phyloP scores from a whole-genome alignment of 2,329 filamentous ascomycete species.

The Saccharata proteae region DNA sequence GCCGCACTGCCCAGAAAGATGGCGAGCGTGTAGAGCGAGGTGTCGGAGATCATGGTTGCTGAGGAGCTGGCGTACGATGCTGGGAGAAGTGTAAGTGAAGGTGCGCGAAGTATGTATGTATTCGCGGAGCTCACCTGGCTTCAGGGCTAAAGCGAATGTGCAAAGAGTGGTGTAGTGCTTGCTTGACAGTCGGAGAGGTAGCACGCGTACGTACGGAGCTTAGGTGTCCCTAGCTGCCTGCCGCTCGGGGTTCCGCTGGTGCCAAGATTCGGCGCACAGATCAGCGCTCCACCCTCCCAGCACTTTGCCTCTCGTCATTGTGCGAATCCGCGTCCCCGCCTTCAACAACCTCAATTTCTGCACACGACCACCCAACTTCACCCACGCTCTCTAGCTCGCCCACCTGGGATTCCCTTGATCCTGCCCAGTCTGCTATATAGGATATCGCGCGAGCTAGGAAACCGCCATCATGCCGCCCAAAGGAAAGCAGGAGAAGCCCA shows the following conservation, averaged over 20 bases:
- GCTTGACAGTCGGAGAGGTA: too few relatives aligned
- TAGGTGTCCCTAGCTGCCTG: too few relatives aligned
- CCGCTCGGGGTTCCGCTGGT: too few relatives aligned
- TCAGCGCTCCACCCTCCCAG: too few relatives aligned
- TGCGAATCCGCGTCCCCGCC: slow-evolving; percentile 3
- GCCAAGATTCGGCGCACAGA: neutral
- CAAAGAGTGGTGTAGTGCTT: neutral
- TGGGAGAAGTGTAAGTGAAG: slow-evolving; percentile 11
- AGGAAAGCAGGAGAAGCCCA: slow-evolving; percentile 34
- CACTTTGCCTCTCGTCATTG: slow-evolving; percentile 7
- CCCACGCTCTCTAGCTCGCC: slow-evolving; percentile 10
- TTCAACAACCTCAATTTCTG: neutral
- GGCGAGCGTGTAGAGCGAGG: slow-evolving; percentile 79
- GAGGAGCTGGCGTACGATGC: slow-evolving; percentile 19
- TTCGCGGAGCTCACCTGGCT: neutral
- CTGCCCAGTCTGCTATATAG: neutral
- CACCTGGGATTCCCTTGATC: neutral
- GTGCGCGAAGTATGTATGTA: slow-evolving; percentile 11
- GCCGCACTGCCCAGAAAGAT: slow-evolving; percentile 82
- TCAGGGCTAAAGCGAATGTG: neutral
- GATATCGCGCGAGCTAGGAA: slow-evolving; percentile 2
- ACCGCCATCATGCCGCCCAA: slow-evolving; percentile 61
- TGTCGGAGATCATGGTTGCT: slow-evolving; percentile 95
- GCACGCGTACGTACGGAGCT: too few relatives aligned
- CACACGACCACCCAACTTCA: slow-evolving; percentile 9